Percentiles rank a stretch among this genome's conserved stretches.
Evolutionary conservation across 2,329 filamentous ascomycete genomes (phyloP).

Genomic region (Trichoderma aggressivum): DNA sequence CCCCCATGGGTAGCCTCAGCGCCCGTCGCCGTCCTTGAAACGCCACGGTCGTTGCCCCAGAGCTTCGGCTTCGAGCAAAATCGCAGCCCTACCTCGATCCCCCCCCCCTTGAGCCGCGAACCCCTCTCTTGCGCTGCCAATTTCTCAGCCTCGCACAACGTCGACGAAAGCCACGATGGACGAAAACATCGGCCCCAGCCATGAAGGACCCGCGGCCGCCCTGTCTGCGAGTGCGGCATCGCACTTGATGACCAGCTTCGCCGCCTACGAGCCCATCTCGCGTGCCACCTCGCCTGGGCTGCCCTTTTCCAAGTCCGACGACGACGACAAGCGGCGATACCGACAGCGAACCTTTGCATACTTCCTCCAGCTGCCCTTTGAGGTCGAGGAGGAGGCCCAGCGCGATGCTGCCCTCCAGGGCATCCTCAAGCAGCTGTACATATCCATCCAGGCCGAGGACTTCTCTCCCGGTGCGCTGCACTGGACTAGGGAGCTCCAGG

Average conservation of each 20-base stretch:
- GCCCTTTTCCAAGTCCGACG: constrained; percentile 48
- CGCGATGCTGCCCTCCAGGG: constrained; percentile 76
- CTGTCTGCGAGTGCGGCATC: constrained; percentile 33
- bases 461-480: constrained; percentile 91
- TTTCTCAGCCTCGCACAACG: constrained; percentile 11
- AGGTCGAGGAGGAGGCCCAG: constrained; percentile 74
- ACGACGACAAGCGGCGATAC: constrained; percentile 61
- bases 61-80: constrained; percentile 4
- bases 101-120: neutral
- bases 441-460: constrained; percentile 86
- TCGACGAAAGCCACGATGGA: constrained; percentile 31
- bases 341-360: constrained; percentile 92
- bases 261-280: constrained; percentile 66
- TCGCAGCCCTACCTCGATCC: neutral
- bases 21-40: constrained; percentile 3
- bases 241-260: constrained; percentile 37
- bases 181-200: constrained; percentile 37
- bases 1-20: constrained; percentile 17
- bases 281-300: constrained; percentile 80
- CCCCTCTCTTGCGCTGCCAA: constrained; percentile 1
- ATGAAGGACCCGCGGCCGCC: constrained; percentile 30
- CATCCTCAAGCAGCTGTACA: constrained; percentile 91
- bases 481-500: constrained; percentile 94
- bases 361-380: constrained; percentile 83
- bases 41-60: constrained; percentile 9